Base-by-base conservation (phyloP, 2,329 filamentous ascomycete species). In the Aspergillus costaricaensis region DNA sequence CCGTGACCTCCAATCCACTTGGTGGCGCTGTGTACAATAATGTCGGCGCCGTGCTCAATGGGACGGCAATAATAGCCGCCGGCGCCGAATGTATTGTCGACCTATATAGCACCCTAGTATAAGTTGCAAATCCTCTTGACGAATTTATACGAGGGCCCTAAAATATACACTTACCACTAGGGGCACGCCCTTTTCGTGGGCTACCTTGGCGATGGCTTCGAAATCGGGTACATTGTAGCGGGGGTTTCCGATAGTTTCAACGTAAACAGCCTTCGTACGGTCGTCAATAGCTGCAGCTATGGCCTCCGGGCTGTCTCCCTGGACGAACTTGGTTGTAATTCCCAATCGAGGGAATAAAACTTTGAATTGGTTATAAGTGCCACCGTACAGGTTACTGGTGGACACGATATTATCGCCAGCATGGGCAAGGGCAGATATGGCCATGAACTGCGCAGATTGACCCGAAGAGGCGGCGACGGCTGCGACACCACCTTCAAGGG, bases 1-100 rank as follows among this genome's bases (percentile, higher is more conserved):
- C 93, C 94, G 77, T 98, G 94, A 44, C 93, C 93, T 59, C 93
- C 93, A 64, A 98, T 97, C 93, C 93, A 97, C 79, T 97, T 97
- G 60, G 93, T 96, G 10, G 92, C 92, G 41, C 91, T 95, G 83
- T 97, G 92, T 23, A 96, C 91, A 55, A 97, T 89, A 62, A 97
- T 96, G 74, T 97, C 93, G 65, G 91, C 93, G 58, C 93, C 93
- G 76, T 96, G 90, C 23, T 93, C 88, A 70, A 97, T 94, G 43
- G 93, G 93, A 6, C 90, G 87, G 67, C 89, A 82, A 76, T 91
- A 96, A 83, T 91, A 97, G 54, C 94, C 93, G 61, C 93, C 93
- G 12, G 93, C 93, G 50, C 93, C 94, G 70, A 97, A 97, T 8
- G 93, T 97, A 82, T 97, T 97, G 80, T 97, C 93, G 52, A 94